Evolutionary conservation across 768 basidiomycete species (phyloP), one percentile per base, ranked within the genome.

Genomic region (Hemileccinum rubropunctum): DNA sequence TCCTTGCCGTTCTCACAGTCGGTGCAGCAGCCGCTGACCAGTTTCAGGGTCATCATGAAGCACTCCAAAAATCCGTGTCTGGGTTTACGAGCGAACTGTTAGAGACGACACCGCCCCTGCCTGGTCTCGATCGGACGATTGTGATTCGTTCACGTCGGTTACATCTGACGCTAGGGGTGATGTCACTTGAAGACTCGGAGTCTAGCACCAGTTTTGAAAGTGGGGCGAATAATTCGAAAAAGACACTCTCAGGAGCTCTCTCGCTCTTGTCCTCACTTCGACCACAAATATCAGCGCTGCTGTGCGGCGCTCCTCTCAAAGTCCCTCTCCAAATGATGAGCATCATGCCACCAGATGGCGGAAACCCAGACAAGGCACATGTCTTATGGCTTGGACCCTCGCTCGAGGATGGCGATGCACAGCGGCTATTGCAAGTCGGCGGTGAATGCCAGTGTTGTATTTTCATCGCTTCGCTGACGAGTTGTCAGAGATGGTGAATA

Each of bases 141-240:
- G 64, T 86, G 46, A 75, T 88, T 47, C 72, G 72, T 8, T 66
- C 75, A 0, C 73, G 76, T 10, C 65, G 86, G n/a, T 66, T 89
- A 37, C 88, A 91, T 64, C 66, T 90, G 49, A 90, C 88, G 0
- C 68, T 91, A 2, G 88, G 87, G 1, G 86, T 88, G 1, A 85
- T 91, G 83, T 68, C 77, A 0, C 80, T 89, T 30, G 63, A 66
- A 7, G 55, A 62, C 6, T 36, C 13, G 23, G n/a, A n/a, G n/a
- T n/a, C n/a, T n/a, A 23, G 23, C 3, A 23, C 23, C 23, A n/a
- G n/a, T n/a, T n/a, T n/a, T 4, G 52, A 44, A 23, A 43, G 42
- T 28, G 52, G 33, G 17, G 21, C 30, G 17, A 38, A 11, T 2
- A 6, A 35, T 6, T n/a, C 58, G 20, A 38, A 38, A 3, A 63